Evolutionary conservation across 495 filamentous ascomycete species (phyloP), one percentile per base, ranked within the genome.

Genomic region (Pseudevernia furfuracea): DNA sequence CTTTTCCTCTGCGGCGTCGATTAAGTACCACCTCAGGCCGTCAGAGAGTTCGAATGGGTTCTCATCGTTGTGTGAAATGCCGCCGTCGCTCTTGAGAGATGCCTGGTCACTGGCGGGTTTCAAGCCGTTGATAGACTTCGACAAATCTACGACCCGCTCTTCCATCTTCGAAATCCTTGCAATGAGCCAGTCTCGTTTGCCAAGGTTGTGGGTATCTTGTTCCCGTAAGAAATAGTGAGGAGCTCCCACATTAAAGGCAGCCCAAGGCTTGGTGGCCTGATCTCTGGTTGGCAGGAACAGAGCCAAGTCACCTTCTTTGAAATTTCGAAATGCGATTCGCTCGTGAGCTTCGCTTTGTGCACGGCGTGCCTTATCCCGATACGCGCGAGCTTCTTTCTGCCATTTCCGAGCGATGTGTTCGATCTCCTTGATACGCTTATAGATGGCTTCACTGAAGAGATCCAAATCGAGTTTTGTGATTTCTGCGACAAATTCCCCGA

Each of bases 31-130:
- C 37, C 93, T 84, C 23, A 99, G 79, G 23, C 94, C 94, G 70
- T 99, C 94, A 1, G 92, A 96, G 21, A 99, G 82, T 67, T 96
- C 92, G 69, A 97, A 99, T 3, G 94, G 94, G 72, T 99, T 99
- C 64, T 99, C 94, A 66, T 98, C 92, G 52, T 94, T 91, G n/a
- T 87, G 79, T 8, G 83, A 84, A 41, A 75, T 75, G 25, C 79
- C 78, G 19, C 78, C 81, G 60, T 87, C 85, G 73, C 78, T 83
- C 38, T 75, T 75, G 44, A 78, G 75, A 12, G 83, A 85, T 55
- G 75, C 74, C 52, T 81, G 77, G 61, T 87, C 85, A 32, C 70
- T 65, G 6, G 66, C 66, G 69, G 82, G 73, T 75, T 80, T 86
- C 73, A 64, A 23, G 25, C 66, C 68, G 30, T 84, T 83, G 69